Conservation (phyloP, 345 rosid species). For the Rubroshorea leprosula region DNA sequence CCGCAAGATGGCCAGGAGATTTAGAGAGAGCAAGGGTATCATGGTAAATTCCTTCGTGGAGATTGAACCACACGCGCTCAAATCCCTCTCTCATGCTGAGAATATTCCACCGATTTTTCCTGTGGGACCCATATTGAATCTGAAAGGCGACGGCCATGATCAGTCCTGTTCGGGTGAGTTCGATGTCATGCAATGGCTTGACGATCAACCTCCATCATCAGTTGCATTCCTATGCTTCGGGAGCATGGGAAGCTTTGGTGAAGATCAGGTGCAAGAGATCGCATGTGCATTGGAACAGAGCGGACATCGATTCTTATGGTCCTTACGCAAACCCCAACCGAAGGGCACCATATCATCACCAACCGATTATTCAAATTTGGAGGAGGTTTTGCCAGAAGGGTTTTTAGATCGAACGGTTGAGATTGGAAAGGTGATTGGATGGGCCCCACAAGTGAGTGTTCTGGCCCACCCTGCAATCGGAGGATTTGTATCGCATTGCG, state of each 20-base stretch:
- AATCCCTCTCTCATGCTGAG: not conserved
- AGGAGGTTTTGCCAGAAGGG: conserved; percentile 33
- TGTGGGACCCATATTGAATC: not conserved
- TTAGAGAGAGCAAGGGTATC: not conserved
- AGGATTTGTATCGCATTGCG: conserved; percentile 61
- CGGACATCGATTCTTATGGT: conserved; percentile 46
- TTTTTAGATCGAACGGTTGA: conserved; percentile 33
- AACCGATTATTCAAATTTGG: conserved; percentile 13
- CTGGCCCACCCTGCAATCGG: conserved; percentile 36
- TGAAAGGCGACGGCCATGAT: not conserved
- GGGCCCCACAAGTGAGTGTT: conserved; percentile 47
- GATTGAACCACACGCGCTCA: not conserved
- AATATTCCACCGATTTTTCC: not conserved
- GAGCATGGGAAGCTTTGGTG: conserved; percentile 48
- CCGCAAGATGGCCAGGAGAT: not conserved
- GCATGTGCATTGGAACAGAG: conserved; percentile 41
- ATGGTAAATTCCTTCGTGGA: not conserved
- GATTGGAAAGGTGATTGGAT: conserved; percentile 33
- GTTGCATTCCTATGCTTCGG: conserved; percentile 69
- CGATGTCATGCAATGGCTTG: conserved; percentile 46
- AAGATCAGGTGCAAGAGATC: conserved; percentile 36
- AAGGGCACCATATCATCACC: conserved; percentile 16
- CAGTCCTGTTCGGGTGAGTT: not conserved
- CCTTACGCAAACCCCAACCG: conserved; percentile 27
- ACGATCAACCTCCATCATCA: conserved; percentile 38